phyloP scores from a whole-genome alignment of 2,329 filamentous ascomycete genomes.

The Penicillium sp. region DNA sequence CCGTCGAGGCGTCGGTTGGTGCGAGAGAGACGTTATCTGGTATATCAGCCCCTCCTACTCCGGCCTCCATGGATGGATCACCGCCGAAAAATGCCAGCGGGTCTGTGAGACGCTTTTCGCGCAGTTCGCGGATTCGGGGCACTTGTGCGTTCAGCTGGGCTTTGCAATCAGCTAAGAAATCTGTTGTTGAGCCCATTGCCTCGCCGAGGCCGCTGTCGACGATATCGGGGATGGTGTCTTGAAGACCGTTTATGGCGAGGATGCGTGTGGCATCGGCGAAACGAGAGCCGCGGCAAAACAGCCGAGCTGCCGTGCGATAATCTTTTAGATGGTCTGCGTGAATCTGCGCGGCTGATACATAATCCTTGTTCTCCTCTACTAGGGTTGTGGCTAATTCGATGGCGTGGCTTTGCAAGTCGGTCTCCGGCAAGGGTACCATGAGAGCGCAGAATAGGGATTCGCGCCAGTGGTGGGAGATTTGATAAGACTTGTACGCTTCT shows the following conservation, averaged over 20 bases:
- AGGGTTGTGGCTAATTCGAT: slow-evolving; percentile 71
- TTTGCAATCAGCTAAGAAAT: slow-evolving; percentile 91
- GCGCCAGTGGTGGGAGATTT: slow-evolving; percentile 81
- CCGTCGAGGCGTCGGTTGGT: slow-evolving; percentile 75
- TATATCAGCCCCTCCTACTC: slow-evolving; percentile 58
- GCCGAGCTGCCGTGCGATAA: slow-evolving; percentile 64
- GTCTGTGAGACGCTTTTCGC: slow-evolving; percentile 74
- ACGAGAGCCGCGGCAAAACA: slow-evolving; percentile 79
- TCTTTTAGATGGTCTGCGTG: slow-evolving; percentile 77
- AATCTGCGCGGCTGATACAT: slow-evolving; percentile 71
- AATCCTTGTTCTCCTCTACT: slow-evolving; percentile 75
- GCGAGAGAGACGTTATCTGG: slow-evolving; percentile 92
- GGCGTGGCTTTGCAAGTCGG: slow-evolving; percentile 66
- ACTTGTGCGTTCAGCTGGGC: slow-evolving; percentile 78
- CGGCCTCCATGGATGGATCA: slow-evolving; percentile 55
- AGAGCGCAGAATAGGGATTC: slow-evolving; percentile 80
- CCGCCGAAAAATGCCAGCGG: slow-evolving; percentile 87
- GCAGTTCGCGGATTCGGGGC: slow-evolving; percentile 77
- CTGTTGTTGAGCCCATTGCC: slow-evolving; percentile 74
- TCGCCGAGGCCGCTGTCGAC: slow-evolving; percentile 79
- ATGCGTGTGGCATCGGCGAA: slow-evolving; percentile 88
- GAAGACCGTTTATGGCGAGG: slow-evolving; percentile 57
- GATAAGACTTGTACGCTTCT: slow-evolving; percentile 77
- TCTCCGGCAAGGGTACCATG: slow-evolving; percentile 59
- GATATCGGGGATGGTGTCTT: slow-evolving; percentile 61